These are phyloP conservation scores for Favolaschia claudopus DNA, from an alignment of 768 basidiomycete genomes.

Conservation along the genomic window DNA sequence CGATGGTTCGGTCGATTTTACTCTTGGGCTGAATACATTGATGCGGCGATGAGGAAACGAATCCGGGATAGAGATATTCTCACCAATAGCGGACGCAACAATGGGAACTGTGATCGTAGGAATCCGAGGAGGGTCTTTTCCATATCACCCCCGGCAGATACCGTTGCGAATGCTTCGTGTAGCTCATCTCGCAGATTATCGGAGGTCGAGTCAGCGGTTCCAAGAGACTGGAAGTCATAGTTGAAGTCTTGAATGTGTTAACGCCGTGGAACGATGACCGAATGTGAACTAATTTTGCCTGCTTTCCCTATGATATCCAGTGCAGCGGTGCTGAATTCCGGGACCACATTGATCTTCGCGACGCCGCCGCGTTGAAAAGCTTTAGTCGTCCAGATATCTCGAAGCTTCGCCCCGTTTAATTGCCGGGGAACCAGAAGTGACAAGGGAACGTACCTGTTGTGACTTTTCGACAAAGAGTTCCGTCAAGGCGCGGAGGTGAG, in stretches of 20 bases:
- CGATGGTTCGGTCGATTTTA: slow-evolving; percentile 32
- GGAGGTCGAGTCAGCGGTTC: slow-evolving; percentile 16
- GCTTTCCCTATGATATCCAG: slow-evolving; percentile 67
- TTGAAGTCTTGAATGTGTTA: slow-evolving; percentile 26
- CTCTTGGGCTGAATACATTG: too few relatives aligned
- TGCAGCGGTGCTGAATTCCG: slow-evolving; percentile 60
- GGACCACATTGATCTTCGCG: slow-evolving; percentile 50
- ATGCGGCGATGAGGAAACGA: too few relatives aligned
- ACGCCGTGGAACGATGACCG: slow-evolving; percentile 52
- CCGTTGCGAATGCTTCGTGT: slow-evolving; percentile 48
- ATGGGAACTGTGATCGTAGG: slow-evolving; percentile 35
- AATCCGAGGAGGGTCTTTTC: slow-evolving; percentile 41
- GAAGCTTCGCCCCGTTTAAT: too few relatives aligned
- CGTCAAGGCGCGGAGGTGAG: slow-evolving; percentile 51
- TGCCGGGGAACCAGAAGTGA: background rate
- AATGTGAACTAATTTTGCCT: slow-evolving; percentile 51
- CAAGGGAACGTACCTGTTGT: slow-evolving; percentile 38
- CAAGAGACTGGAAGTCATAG: slow-evolving; percentile 24
- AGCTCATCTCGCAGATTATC: slow-evolving; percentile 44
- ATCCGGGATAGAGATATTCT: too few relatives aligned
- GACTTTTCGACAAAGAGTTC: slow-evolving; percentile 50
- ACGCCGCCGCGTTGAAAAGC: slow-evolving; percentile 23
- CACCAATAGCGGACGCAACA: too few relatives aligned
- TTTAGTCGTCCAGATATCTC: slow-evolving; percentile 41
- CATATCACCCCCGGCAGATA: slow-evolving; percentile 47